Evolutionary conservation across 176 grass and related monocot genomes (phyloP).

Genomic region (Rhynchospora tenuis): DNA sequence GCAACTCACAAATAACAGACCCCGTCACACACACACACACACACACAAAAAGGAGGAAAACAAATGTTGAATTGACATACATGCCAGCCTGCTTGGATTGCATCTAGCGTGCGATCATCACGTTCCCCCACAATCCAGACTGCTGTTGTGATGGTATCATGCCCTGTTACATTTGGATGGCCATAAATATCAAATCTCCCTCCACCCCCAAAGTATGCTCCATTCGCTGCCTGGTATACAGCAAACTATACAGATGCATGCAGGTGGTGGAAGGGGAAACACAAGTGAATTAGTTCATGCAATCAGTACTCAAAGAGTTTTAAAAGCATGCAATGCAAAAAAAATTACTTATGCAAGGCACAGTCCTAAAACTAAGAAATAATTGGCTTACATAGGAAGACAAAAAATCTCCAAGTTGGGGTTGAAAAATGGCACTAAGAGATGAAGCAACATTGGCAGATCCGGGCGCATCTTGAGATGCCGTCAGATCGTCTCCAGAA

Average conservation of each 20-base stretch:
- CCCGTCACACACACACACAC: neutral
- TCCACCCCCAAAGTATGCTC: neutral
- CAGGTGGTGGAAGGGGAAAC: too few relatives aligned
- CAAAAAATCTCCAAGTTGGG: neutral
- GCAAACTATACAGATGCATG: neutral
- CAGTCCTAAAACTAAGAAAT: neutral
- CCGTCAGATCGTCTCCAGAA: too few relatives aligned
- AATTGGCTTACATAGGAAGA: neutral
- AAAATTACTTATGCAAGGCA: too few relatives aligned
- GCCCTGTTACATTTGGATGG: neutral
- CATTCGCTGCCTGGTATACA: neutral
- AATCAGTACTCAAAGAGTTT: neutral
- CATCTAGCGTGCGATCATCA: neutral
- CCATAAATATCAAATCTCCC: neutral
- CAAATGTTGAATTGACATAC: neutral
- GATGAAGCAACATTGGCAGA: neutral
- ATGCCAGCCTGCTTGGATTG: constrained; percentile 4
- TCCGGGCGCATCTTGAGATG: neutral
- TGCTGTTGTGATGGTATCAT: neutral
- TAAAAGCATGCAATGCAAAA: neutral
- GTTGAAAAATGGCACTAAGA: neutral
- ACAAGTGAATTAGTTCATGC: neutral
- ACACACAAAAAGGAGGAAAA: neutral
- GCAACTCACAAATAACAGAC: too few relatives aligned
- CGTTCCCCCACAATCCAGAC: neutral